A percentile compares a stretch with the other conserved stretches of the same genome.
phyloP scores from a whole-genome alignment of 352 stramenopile genomes.

The Detonula confervacea region DNA sequence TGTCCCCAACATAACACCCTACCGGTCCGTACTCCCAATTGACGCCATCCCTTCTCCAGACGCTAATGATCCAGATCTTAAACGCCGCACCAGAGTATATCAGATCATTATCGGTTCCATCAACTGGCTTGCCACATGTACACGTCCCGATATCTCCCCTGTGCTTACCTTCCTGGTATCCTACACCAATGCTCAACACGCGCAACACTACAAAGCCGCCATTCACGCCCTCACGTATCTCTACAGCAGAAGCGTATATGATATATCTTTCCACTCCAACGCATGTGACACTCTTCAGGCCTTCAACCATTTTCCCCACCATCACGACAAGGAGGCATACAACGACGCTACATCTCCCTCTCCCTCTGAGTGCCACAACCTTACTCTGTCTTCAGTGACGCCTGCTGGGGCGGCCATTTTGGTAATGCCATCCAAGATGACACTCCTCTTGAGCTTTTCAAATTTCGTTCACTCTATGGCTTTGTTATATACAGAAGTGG shows the following conservation, averaged over 20 bases:
- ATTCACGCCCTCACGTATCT: constrained; percentile 10
- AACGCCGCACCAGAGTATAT: neutral
- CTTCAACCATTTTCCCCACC: neutral
- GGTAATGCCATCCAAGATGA: neutral
- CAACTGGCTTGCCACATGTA: constrained; percentile 4
- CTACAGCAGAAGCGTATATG: constrained; percentile 1
- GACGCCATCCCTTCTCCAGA: constrained; percentile 17
- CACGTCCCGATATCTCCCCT: neutral
- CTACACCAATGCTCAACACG: constrained; percentile 1
- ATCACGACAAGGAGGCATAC: constrained; percentile 16
- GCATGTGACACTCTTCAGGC: neutral
- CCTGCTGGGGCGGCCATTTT: constrained; percentile 9
- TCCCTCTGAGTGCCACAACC: neutral
- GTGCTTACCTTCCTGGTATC: constrained; percentile 5
- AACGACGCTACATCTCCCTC: neutral
- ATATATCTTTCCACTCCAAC: constrained; percentile 10
- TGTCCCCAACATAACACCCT: constrained; percentile 27
- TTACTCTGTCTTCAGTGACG: neutral
- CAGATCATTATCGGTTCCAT: constrained; percentile 12
- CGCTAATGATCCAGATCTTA: constrained; percentile 1
- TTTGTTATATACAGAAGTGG: neutral
- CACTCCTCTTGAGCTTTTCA: constrained; percentile 2
- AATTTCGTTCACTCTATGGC: constrained; percentile 4
- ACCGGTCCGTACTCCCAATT: constrained; percentile 28
- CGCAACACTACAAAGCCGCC: constrained; percentile 2